Evolutionary conservation across 306 rosid species (phyloP).

Genomic region (Glycine latifolia): DNA sequence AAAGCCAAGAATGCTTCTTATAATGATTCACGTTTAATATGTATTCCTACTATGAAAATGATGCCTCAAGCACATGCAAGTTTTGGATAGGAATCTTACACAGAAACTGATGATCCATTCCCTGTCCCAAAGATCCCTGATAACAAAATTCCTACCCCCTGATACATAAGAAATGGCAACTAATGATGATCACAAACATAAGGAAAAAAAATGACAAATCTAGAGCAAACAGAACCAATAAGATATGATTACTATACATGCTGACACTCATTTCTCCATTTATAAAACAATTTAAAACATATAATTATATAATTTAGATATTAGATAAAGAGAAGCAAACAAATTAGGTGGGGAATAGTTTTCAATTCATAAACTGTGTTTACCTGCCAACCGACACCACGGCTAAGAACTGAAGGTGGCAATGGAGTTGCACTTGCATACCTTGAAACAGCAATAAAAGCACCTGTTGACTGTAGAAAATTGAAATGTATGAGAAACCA

Average conservation of each 20-base stretch:
- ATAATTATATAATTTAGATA: no score
- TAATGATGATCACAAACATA: neutral
- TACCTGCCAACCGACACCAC: slow-evolving; percentile 99
- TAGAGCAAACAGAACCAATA: slow-evolving; percentile 16
- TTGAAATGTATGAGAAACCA: slow-evolving; percentile 6
- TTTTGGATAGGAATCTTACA: slow-evolving; percentile 68
- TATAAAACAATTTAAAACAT: no score
- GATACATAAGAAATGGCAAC: slow-evolving; percentile 25
- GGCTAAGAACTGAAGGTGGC: slow-evolving; percentile 93
- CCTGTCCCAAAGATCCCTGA: slow-evolving; percentile 90
- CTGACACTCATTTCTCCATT: neutral
- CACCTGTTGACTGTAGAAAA: slow-evolving; percentile 81
- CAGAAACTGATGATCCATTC: slow-evolving; percentile 83
- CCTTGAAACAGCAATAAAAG: slow-evolving; percentile 82
- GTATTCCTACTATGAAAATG: neutral
- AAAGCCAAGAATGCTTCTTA: slow-evolving; percentile 12
- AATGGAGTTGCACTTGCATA: slow-evolving; percentile 94
- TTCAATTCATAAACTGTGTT: slow-evolving; percentile 2
- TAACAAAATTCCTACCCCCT: slow-evolving; percentile 89
- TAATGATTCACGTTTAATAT: neutral
- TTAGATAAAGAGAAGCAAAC: no score
- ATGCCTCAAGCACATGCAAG: slow-evolving; percentile 20
- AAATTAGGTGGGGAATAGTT: no score
- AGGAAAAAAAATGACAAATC: slow-evolving; percentile 2
- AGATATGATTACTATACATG: neutral